These are phyloP conservation scores for Eucalyptus pauciflora DNA, from an alignment of 345 rosid genomes.

Conservation along the genomic window DNA sequence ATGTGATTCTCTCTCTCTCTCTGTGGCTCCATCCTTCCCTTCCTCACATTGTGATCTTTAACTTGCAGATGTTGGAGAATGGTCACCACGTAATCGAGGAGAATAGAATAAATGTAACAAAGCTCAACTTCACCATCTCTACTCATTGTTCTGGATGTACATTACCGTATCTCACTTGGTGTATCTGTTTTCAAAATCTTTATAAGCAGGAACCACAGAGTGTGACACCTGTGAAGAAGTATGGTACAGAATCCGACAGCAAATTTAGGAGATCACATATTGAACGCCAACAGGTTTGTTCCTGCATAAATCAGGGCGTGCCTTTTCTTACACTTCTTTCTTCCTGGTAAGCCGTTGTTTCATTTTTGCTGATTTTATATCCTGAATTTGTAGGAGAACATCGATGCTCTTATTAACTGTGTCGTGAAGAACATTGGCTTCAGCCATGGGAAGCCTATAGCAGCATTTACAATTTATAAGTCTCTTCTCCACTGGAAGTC, in stretches of 20 bases:
- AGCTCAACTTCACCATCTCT: background rate
- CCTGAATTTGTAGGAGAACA: conserved; percentile 52
- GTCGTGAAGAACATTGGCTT: conserved; percentile 67
- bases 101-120: conserved; percentile 41
- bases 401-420: conserved; percentile 76
- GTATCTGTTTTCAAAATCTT: background rate
- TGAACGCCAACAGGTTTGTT: conserved; percentile 82
- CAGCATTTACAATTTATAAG: conserved; percentile 90
- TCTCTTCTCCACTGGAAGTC: conserved; percentile 98
- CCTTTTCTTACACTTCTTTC: background rate
- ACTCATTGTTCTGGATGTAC: background rate
- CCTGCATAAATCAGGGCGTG: background rate
- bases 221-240: conserved; percentile 46
- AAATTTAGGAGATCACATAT: conserved; percentile 55
- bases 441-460: conserved; percentile 81
- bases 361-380: background rate
- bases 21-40: background rate
- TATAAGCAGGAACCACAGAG: conserved; percentile 55
- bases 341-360: background rate
- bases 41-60: background rate
- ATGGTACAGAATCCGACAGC: conserved; percentile 58
- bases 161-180: background rate
- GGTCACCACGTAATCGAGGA: conserved; percentile 61
- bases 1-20: background rate
- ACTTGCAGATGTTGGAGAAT: conserved; percentile 71